phyloP scores from a whole-genome alignment of 2,329 filamentous ascomycete genomes.

The Aspergillus unguis region DNA sequence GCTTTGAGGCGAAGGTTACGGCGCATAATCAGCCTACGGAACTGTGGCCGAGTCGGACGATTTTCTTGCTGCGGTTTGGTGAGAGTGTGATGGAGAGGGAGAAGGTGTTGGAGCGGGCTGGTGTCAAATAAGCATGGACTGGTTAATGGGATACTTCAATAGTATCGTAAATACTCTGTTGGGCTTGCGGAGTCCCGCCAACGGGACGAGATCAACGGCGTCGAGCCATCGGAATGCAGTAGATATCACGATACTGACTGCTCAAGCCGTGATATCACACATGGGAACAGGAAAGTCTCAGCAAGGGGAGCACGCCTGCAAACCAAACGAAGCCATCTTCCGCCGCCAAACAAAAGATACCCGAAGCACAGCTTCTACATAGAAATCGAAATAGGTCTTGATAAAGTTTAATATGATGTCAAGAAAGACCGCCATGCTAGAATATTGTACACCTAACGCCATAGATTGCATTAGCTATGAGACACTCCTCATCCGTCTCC shows the following conservation, averaged over 20 bases:
- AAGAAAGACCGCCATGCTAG: constrained; percentile 18
- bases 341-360: constrained; percentile 4
- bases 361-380: background rate
- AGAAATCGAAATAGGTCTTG: too few relatives aligned
- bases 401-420: constrained; percentile 2
- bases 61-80: constrained; percentile 91
- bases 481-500: constrained; percentile 34
- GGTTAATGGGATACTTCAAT: background rate
- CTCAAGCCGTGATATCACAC: too few relatives aligned
- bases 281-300: too few relatives aligned
- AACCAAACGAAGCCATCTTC: background rate
- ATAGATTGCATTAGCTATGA: constrained; percentile 17
- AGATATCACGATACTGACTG: too few relatives aligned
- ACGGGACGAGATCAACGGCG: too few relatives aligned
- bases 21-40: constrained; percentile 74
- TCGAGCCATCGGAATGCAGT: too few relatives aligned
- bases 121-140: constrained; percentile 38
- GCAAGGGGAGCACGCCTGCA: background rate
- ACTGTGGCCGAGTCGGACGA: constrained; percentile 94
- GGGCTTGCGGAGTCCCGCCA: too few relatives aligned
- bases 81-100: constrained; percentile 90
- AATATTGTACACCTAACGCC: constrained; percentile 21
- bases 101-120: constrained; percentile 67
- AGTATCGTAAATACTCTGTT: too few relatives aligned
- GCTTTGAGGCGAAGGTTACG: constrained; percentile 82